phyloP scores from a whole-genome alignment of 495 filamentous ascomycete species.

The Aspergillus avenaceus region DNA sequence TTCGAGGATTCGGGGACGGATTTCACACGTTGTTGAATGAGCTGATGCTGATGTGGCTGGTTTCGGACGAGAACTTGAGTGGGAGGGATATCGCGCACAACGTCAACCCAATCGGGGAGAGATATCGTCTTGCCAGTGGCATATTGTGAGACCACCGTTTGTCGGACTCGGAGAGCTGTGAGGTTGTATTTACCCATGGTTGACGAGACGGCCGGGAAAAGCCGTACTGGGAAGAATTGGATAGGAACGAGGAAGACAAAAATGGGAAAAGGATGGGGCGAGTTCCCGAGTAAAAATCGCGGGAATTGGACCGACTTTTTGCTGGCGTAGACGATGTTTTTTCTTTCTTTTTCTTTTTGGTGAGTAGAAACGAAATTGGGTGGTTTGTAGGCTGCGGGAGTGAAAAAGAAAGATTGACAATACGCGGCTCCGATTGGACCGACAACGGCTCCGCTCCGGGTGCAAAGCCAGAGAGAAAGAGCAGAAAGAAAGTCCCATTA shows the following conservation, averaged over 20 bases:
- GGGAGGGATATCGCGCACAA: slow-evolving; percentile 71
- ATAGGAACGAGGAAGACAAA: neutral
- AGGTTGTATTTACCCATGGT: slow-evolving; percentile 69
- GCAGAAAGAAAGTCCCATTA: slow-evolving; percentile 6
- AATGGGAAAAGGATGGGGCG: too few species aligned
- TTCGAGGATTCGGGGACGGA: slow-evolving; percentile 27
- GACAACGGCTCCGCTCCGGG: slow-evolving; percentile 31
- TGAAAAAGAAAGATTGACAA: slow-evolving; percentile 40
- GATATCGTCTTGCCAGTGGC: slow-evolving; percentile 42
- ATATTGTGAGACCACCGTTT: slow-evolving; percentile 56
- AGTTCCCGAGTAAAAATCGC: neutral
- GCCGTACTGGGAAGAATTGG: neutral
- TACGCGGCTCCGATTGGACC: slow-evolving; percentile 39
- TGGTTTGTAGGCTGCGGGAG: slow-evolving; percentile 10
- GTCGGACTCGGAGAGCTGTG: slow-evolving; percentile 67
- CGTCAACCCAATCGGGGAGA: slow-evolving; percentile 73
- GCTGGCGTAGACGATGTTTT: neutral
- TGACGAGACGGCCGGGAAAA: slow-evolving; percentile 1
- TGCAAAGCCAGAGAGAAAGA: slow-evolving; percentile 28
- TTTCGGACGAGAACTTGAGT: slow-evolving; percentile 69
- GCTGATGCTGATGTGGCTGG: slow-evolving; percentile 61
- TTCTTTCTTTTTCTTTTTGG: too few species aligned
- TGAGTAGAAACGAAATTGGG: neutral
- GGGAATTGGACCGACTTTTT: neutral
- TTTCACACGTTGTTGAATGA: slow-evolving; percentile 46